Conservation (phyloP, 2,329 filamentous ascomycete genomes). For the Nothopassalora personata region DNA sequence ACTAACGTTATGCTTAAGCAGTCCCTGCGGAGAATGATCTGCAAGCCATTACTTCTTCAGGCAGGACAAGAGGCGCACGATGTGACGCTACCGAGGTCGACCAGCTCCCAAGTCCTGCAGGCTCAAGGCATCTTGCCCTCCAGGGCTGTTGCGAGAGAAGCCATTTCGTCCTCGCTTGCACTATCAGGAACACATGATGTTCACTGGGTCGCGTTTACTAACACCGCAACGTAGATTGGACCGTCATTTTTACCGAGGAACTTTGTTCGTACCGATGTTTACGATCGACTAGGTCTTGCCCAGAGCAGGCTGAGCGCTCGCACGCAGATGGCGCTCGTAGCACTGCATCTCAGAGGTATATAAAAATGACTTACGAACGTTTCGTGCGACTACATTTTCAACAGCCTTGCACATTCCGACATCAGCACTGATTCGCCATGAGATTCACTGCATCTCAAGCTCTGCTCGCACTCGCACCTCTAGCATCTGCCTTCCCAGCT, state of each 20-base stretch:
- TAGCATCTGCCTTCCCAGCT: conserved; percentile 14
- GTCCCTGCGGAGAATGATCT: not conserved
- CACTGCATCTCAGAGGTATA: not conserved
- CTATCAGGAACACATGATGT: not conserved
- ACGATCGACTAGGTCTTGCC: not conserved
- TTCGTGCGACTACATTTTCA: not conserved
- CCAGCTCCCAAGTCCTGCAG: not conserved
- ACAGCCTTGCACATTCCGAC: not conserved
- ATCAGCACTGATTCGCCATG: not conserved
- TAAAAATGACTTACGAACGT: not conserved
- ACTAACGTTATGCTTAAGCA: not conserved
- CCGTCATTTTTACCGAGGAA: not conserved
- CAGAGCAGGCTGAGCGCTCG: not conserved
- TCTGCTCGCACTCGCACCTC: conserved; percentile 2
- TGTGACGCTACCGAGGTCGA: not conserved
- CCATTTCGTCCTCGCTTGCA: no score
- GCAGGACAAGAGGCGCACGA: not conserved
- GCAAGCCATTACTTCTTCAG: not conserved
- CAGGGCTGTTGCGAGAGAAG: no score
- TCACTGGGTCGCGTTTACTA: not conserved
- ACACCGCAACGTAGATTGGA: not conserved
- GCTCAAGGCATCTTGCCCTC: not conserved
- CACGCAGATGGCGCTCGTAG: not conserved
- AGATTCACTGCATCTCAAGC: conserved; percentile 5
- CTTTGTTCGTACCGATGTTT: not conserved